Percentiles rank a stretch among this genome's conserved stretches.
These are phyloP conservation scores for Musa balbisiana DNA, from an alignment of 202 grass and related monocot genomes.

Conservation along the genomic window DNA sequence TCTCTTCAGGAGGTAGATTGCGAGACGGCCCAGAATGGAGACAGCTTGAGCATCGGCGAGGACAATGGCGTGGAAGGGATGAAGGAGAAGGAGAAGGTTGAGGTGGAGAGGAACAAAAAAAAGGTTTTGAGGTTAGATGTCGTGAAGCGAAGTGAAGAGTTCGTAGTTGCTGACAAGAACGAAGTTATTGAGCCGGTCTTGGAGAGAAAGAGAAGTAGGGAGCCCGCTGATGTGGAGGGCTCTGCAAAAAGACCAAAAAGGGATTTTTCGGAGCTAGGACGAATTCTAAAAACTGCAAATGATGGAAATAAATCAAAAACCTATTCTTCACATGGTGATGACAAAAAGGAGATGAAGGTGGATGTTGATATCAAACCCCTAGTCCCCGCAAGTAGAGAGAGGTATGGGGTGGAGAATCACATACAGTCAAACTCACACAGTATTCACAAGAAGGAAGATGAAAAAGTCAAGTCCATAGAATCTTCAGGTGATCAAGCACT, in stretches of 20 bases:
- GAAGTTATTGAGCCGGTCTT: neutral
- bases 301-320: slow-evolving; percentile 21
- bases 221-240: slow-evolving; percentile 25
- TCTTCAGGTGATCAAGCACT: slow-evolving; percentile 7
- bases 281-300: slow-evolving; percentile 17
- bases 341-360: neutral
- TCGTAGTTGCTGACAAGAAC: neutral
- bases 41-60: neutral
- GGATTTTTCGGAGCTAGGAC: slow-evolving; percentile 10
- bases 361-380: neutral
- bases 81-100: slow-evolving; percentile 11
- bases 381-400: neutral
- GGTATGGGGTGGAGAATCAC: slow-evolving; percentile 16
- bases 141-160: slow-evolving; percentile 9
- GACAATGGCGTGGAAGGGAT: neutral
- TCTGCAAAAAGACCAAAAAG: slow-evolving; percentile 30
- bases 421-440: neutral
- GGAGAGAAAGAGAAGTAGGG: neutral
- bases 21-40: neutral
- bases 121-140: slow-evolving; percentile 11
- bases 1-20: slow-evolving; percentile 17
- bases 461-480: slow-evolving; percentile 1
- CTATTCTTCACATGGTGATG: neutral
- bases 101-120: slow-evolving; percentile 18
- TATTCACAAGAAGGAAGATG: neutral